Evolutionary conservation across 371 early-diverging fungal species (phyloP), one percentile per base, ranked within the genome.

Genomic region (Rhizopus microsporus): DNA sequence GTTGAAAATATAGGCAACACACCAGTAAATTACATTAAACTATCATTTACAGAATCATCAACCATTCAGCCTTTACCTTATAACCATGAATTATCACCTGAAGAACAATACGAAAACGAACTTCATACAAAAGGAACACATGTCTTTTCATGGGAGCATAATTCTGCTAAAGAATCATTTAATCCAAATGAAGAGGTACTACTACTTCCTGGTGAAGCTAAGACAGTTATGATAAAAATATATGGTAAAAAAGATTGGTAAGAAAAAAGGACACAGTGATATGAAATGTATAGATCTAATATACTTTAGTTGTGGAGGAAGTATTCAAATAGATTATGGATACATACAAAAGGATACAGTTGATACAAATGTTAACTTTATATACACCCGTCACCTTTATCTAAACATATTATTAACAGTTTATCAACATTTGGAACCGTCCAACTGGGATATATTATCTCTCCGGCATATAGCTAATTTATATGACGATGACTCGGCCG

Each of bases 81-180:
- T 13, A 75, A 74, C 39, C 74, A 78, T 3, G 82, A 85, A 45
- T 72, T 88, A 15, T 79, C 85, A 5, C 66, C 84, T 3, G 91
- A 90, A 70, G 86, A 86, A 40, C 83, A 83, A 7, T 91, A 90
- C 58, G 92, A 93, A 67, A 77, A 86, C 29, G 93, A 93, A 35
- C 33, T 84, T 56, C 88, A 71, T 66, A 83, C 80, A 54, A 84
- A 76, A 53, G 82, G 68, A 63, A 83, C 74, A n/a, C 81, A 64
- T 57, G 89, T 87, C 15, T 88, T 84, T 61, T 84, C 83, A 1
- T 84, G 84, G 80, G 85, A 84, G 54, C 72, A 68, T 6, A 54
- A n/a, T n/a, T 42, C 42, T 2, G n/a, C n/a, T 6, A 5, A 42
- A 13, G 15, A 42, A 6, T 15, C 42, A n/a, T 6, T 42, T 50